phyloP scores from a whole-genome alignment of 345 rosid genomes.

The Hypericum perforatum region DNA sequence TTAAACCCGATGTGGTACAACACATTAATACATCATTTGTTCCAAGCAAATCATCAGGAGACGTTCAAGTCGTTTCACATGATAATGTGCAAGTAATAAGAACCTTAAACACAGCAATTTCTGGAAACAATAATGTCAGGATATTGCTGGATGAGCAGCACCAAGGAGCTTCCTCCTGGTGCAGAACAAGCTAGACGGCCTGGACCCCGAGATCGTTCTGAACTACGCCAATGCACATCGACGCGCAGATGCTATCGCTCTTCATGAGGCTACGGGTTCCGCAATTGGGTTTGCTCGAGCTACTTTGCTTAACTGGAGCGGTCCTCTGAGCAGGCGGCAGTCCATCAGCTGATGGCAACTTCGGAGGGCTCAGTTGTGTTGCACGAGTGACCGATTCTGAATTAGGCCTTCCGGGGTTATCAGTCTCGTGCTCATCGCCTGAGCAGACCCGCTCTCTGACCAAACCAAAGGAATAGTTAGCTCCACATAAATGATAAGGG shows the following conservation, averaged over 20 bases:
- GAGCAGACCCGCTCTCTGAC: conserved; percentile 53
- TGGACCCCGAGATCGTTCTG: conserved; percentile 26
- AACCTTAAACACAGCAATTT: no score
- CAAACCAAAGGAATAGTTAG: neutral
- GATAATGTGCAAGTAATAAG: no score
- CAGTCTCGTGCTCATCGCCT: conserved; percentile 34
- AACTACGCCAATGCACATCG: conserved; percentile 40
- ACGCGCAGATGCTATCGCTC: conserved; percentile 64
- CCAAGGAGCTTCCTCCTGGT: no score
- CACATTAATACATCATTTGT: no score
- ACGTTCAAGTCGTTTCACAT: no score
- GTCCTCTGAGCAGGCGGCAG: conserved; percentile 27
- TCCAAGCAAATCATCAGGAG: no score
- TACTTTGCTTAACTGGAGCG: conserved; percentile 27
- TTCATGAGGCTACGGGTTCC: conserved; percentile 42
- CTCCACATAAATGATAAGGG: no score
- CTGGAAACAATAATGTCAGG: no score
- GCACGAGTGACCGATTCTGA: conserved; percentile 33
- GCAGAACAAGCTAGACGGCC: conserved; percentile 4
- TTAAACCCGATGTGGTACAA: no score
- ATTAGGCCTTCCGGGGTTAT: conserved; percentile 19
- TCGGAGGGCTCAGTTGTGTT: conserved; percentile 36
- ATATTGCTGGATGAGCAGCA: no score
- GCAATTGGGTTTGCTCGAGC: conserved; percentile 25
- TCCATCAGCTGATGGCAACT: conserved; percentile 15